These are phyloP conservation scores for Chiua virens DNA, from an alignment of 768 basidiomycete species.

Conservation along the genomic window DNA sequence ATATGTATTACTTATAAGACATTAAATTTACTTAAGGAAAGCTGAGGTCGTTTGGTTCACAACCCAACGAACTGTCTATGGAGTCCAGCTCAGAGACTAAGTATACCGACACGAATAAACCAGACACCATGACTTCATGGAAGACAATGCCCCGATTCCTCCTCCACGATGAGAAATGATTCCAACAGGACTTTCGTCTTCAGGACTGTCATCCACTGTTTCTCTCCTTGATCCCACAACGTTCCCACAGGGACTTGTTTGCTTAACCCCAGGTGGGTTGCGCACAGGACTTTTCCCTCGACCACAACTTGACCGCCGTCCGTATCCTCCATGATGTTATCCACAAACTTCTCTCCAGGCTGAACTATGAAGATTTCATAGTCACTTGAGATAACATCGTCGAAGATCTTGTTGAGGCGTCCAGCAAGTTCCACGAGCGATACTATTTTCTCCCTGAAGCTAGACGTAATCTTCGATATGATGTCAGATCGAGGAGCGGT, in stretches of 20 bases:
- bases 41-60: no score
- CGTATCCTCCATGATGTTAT: conserved; percentile 5
- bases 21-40: no score
- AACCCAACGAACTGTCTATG: no score
- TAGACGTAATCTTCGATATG: neutral
- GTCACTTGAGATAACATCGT: conserved; percentile 12
- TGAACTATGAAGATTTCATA: conserved; percentile 6
- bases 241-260: conserved; percentile 5
- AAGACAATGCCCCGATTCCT: no score
- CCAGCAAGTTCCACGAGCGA: conserved; percentile 11
- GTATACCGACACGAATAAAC: no score
- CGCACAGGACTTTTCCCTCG: neutral
- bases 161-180: conserved; percentile 1
- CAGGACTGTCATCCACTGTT: conserved; percentile 2
- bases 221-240: conserved; percentile 9
- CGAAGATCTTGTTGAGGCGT: conserved; percentile 8
- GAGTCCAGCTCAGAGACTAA: no score
- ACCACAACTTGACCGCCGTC: neutral
- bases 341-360: conserved; percentile 8
- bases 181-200: conserved; percentile 9
- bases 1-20: no score
- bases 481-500: conserved; percentile 1
- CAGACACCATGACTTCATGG: no score
- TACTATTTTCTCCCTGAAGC: conserved; percentile 4
- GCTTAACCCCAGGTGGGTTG: conserved; percentile 8